phyloP scores from a whole-genome alignment of 768 basidiomycete species.

The Russula virescens region DNA sequence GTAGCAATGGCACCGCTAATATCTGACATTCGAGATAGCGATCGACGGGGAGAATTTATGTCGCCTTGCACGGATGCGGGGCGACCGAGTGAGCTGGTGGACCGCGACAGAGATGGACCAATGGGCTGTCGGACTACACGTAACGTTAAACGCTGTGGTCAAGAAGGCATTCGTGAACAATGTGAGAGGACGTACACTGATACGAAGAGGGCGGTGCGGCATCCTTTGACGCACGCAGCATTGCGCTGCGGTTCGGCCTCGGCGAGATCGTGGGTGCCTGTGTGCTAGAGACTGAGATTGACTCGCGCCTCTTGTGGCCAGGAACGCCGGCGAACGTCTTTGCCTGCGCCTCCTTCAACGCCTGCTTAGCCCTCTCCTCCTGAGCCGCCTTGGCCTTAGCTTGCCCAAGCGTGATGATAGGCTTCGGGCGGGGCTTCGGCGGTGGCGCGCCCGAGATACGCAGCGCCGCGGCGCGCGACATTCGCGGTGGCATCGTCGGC shows the following conservation, averaged over 20 bases:
- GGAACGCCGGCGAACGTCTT: constrained; percentile 71
- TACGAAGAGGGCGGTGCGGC: constrained; percentile 34
- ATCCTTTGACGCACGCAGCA: constrained; percentile 39
- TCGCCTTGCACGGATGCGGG: constrained; percentile 15
- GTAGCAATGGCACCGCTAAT: constrained; percentile 27
- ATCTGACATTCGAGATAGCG: constrained; percentile 45
- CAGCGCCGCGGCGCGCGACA: constrained; percentile 71
- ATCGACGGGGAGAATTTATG: constrained; percentile 7
- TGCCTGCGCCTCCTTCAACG: constrained; percentile 31
- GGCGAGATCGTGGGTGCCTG: constrained; percentile 40
- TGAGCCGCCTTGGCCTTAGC: constrained; percentile 29
- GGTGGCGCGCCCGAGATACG: constrained; percentile 51
- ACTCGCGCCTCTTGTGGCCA: constrained; percentile 76
- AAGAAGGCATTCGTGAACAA: too few species aligned
- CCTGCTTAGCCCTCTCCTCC: constrained; percentile 29
- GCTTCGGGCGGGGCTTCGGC: constrained; percentile 29
- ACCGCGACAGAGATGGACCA: constrained; percentile 18
- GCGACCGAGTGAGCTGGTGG: background rate
- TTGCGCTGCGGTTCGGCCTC: constrained; percentile 40
- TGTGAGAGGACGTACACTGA: constrained; percentile 17
- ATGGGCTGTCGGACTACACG: constrained; percentile 13
- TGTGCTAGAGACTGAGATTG: constrained; percentile 59
- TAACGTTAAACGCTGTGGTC: background rate
- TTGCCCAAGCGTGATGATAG: constrained; percentile 9
- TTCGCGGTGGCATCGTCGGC: constrained; percentile 62